Percentiles rank a stretch among this genome's conserved stretches.
phyloP scores from a whole-genome alignment of 257 asterid species.

The Dorcoceras hygrometricum region DNA sequence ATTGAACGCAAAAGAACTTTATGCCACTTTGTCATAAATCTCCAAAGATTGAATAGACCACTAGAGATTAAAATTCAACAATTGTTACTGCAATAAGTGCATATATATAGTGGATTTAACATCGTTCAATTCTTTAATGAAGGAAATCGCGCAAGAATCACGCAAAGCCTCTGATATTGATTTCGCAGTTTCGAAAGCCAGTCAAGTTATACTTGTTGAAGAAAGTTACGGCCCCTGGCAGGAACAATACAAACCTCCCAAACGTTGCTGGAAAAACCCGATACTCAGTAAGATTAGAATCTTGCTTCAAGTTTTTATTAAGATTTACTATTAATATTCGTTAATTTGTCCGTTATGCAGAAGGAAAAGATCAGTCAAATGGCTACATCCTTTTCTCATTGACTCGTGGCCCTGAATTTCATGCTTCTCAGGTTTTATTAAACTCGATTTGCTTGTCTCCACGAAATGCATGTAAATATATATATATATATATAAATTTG shows the following conservation, averaged over 20 bases:
- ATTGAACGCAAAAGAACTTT: background rate
- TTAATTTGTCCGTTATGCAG: conserved; percentile 21
- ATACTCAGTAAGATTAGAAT: conserved; percentile 31
- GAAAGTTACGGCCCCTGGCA: conserved; percentile 30
- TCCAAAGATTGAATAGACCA: background rate
- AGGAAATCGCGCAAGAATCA: conserved; percentile 35
- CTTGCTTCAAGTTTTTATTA: background rate
- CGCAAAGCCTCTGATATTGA: conserved; percentile 24
- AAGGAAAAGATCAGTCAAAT: conserved; percentile 28
- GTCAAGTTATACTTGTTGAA: conserved; percentile 22
- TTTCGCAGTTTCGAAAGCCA: conserved; percentile 33
- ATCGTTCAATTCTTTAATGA: background rate
- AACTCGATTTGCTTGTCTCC: background rate
- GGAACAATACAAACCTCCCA: conserved; percentile 22
- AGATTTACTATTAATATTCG: background rate
- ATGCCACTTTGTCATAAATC: background rate
- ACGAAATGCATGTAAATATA: background rate
- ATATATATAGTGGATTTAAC: background rate
- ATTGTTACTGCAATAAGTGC: background rate
- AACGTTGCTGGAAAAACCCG: conserved; percentile 52
- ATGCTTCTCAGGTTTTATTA: conserved; percentile 52
- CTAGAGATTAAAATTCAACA: background rate
- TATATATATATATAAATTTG: too few species aligned
- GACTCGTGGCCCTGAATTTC: conserved; percentile 51
- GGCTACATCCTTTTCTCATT: conserved; percentile 53